Percentiles rank a stretch among this genome's conserved stretches.
Conservation (phyloP, 2,329 filamentous ascomycete species). For the Epichloe coenophiala region DNA sequence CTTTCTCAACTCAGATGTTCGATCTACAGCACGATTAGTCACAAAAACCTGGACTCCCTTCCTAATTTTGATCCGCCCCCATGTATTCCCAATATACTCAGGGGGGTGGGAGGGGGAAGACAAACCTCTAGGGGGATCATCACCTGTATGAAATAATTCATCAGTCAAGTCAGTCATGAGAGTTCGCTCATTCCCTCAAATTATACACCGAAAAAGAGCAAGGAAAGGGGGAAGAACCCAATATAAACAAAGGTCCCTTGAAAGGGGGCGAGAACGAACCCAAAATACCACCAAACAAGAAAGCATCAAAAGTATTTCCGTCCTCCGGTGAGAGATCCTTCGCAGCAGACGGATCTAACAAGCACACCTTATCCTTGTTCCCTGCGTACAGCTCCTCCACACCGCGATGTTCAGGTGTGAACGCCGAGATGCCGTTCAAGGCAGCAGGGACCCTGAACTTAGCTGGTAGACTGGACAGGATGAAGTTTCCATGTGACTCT, state of each 20-base stretch:
- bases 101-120: constrained; percentile 5
- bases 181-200: background rate
- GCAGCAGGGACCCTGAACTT: constrained; percentile 51
- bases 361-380: constrained; percentile 64
- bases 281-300: constrained; percentile 90
- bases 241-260: background rate
- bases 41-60: background rate
- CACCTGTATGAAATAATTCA: constrained; percentile 41
- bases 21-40: constrained; percentile 41
- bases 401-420: constrained; percentile 60
- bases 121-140: constrained; percentile 89
- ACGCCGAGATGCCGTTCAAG: constrained; percentile 41
- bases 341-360: constrained; percentile 74
- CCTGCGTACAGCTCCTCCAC: constrained; percentile 72
- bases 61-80: background rate
- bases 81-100: background rate
- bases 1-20: constrained; percentile 87
- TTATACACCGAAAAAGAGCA: background rate
- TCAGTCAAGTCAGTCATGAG: background rate
- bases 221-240: background rate
- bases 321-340: constrained; percentile 76
- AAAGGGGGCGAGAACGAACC: constrained; percentile 43
- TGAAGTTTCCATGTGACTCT: constrained; percentile 53
- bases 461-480: constrained; percentile 67
- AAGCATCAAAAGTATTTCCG: constrained; percentile 71